Evolutionary conservation across 2,329 filamentous ascomycete species (phyloP), one percentile per base, ranked within the genome.

Genomic region (Hymenoscyphus fraxineus): DNA sequence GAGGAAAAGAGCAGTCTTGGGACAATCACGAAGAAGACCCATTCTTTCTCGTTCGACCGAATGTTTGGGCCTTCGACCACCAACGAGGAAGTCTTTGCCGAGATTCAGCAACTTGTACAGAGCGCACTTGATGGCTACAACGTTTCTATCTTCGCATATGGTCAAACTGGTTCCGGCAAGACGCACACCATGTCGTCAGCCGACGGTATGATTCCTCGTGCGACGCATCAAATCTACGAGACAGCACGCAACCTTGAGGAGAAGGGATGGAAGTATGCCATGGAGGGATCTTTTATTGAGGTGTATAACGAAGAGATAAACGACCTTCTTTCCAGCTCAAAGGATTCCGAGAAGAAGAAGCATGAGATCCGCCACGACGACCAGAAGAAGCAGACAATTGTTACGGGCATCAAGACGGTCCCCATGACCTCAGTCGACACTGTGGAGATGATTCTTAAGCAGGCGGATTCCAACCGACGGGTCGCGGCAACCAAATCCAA

Each of bases 231-330:
- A 81, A 97, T 99, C 68, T 97, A 97, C 76, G 86, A 91, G 62
- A 95, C 92, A 54, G 91, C 96, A 61, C 89, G 88, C 66, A 85
- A 88, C 60, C 82, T 99, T 19, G 88, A 90, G 76, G 91, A 93
- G 70, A 96, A 97, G 76, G 95, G 93, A 31, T 99, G 95, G 95
- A 85, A 84, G 51, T 99, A 99, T 78, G 90, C 84, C 0, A 96
- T 99, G 87, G 91, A 96, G 75, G 95, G 95, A 6, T 93, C 89
- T 63, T 99, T 99, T 73, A 88, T 98, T 15, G 95, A 99, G 75
- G 95, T 99, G 6, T 99, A 99, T 84, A 98, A 99, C 68, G 95
- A 99, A 76, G 95, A 96, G 67, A 83, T 99, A 68, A 93, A 97
- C 75, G 95, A 99, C 76, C 79, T 99, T 15, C 84, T 99, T 3